Base-by-base conservation (phyloP, 106 monocot genomes). In the Dactylorhiza incarnata region DNA sequence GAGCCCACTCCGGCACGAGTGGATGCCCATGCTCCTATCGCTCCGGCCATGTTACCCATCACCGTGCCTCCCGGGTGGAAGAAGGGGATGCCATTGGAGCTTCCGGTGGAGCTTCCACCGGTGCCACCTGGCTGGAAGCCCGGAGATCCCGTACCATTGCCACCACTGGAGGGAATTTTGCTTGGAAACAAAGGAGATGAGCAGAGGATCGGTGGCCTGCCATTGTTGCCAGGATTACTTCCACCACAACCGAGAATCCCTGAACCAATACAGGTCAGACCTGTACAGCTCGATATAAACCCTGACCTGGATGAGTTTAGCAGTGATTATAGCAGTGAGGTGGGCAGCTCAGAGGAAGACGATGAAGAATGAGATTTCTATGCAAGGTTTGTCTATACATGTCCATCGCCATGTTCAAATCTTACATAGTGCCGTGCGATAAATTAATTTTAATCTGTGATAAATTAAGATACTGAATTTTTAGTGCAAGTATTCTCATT, bases 121-220 rank as follows among this genome's bases (percentile, higher is more conserved):
- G 78, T 89, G 11, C 96, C 96, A 0, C 85, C 93, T 22, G 96
- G 96, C 19, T 96, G 96, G 96, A 96, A 96, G 77, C 96, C 93
- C 50, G 93, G 96, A 44, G 96, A 96, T 65, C 89, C 87, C 9
- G 82, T 96, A 13, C 85, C 83, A 2, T 74, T 93, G 76, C 90
- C 86, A 0, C 82, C 82, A 16, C 53, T 87, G 71, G 93, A 92
- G 53, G 83, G 78, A 22, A 25, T 86, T 77, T 24, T 74, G 48
- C 69, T 75, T 45, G 77, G 76, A 24, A 71, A 78, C 52, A 84
- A 76, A 63, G 80, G 29, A 1, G 89, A 88, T 29, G 85, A 83
- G 23, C 84, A 77, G 48, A 59, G 71, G 71, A 56, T 56, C 16
- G 49, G 45, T 47, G 83, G 73, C 3, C 5, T 78, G 73, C 77